These are phyloP conservation scores for Chenopodium formosanum DNA, from an alignment of 148 eudicot genomes.

Conservation along the genomic window DNA sequence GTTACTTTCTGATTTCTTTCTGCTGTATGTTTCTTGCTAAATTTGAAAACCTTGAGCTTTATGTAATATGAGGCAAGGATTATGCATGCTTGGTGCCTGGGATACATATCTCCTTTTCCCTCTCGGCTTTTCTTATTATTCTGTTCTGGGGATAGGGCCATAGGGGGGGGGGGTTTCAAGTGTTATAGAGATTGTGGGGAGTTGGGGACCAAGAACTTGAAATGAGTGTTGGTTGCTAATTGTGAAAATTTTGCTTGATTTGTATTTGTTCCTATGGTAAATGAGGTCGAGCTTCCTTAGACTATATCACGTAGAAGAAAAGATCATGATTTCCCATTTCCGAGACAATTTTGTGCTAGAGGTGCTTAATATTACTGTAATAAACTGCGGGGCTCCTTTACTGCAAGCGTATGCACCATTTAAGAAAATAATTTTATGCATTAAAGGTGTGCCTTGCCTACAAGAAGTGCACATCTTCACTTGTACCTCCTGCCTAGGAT, in stretches of 20 bases:
- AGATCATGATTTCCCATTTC: neutral
- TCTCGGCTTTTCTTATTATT: neutral
- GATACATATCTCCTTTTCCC: neutral
- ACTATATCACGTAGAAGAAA: neutral
- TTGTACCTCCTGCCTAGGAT: too few species aligned
- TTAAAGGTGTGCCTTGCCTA: too few species aligned
- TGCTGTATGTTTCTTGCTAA: neutral
- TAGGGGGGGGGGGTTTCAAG: neutral
- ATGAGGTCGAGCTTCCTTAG: neutral
- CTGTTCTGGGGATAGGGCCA: neutral
- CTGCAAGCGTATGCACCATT: too few species aligned
- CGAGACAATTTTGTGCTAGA: neutral
- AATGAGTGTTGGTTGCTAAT: neutral
- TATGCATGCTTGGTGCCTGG: too few species aligned
- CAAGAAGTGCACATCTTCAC: too few species aligned
- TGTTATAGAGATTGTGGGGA: neutral
- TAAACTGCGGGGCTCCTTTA: too few species aligned
- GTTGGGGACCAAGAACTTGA: neutral
- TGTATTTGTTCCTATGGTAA: neutral
- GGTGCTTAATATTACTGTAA: too few species aligned
- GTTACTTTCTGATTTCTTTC: neutral
- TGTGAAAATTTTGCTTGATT: neutral
- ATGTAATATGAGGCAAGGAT: neutral
- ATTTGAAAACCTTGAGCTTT: conserved; percentile 1
- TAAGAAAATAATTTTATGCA: too few species aligned